Conservation (phyloP, 192 early-diverging fungal species). For the Coemansia nantahalensis region DNA sequence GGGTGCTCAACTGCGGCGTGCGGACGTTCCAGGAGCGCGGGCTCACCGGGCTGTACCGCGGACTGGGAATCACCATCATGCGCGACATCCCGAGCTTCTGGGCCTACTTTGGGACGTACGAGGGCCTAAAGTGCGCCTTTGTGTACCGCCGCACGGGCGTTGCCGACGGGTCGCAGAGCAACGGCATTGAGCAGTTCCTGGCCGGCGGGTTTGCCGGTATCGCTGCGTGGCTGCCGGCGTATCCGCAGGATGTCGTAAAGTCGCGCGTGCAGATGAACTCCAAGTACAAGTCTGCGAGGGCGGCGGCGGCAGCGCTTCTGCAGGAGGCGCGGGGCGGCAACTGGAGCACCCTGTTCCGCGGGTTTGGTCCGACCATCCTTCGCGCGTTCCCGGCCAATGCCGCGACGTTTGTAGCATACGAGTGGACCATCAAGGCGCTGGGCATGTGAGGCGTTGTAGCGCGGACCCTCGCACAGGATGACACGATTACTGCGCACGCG, state of each 20-base stretch:
- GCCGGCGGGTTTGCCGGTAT: conserved; percentile 79
- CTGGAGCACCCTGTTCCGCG: conserved; percentile 51
- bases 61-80: conserved; percentile 73
- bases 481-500: too few relatives aligned
- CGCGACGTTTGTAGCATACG: conserved; percentile 80
- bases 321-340: conserved; percentile 39
- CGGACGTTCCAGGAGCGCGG: conserved; percentile 65
- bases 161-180: conserved; percentile 49
- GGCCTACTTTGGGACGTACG: conserved; percentile 82
- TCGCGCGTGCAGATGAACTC: conserved; percentile 57
- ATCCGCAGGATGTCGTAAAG: conserved; percentile 86
- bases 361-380: conserved; percentile 52
- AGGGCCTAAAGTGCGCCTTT: conserved; percentile 74
- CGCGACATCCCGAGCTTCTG: conserved; percentile 70
- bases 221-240: conserved; percentile 77
- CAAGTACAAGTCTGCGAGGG: conserved; percentile 52
- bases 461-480: too few relatives aligned
- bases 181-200: conserved; percentile 63
- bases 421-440: conserved; percentile 54
- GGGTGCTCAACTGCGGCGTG: conserved; percentile 51
- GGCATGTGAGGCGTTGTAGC: not conserved
- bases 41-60: conserved; percentile 68
- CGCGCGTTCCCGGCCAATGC: conserved; percentile 72
- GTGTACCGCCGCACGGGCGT: conserved; percentile 55
- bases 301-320: conserved; percentile 57